Percentiles rank a stretch among this genome's conserved stretches.
Conservation (phyloP, 2,329 filamentous ascomycete genomes). For the Colletotrichum filicis region DNA sequence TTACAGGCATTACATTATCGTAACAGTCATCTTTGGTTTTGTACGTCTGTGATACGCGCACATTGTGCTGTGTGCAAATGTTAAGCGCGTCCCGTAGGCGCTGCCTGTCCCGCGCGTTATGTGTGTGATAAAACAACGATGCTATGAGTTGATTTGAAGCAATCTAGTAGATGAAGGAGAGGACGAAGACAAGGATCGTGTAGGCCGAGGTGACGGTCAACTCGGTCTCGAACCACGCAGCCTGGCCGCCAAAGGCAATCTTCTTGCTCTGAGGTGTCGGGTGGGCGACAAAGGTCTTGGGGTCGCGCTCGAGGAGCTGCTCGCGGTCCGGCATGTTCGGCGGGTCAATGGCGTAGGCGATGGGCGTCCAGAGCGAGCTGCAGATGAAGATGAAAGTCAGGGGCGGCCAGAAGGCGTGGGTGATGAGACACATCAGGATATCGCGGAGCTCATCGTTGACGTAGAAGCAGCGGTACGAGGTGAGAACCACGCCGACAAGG, state of each 20-base stretch:
- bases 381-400: constrained; percentile 66
- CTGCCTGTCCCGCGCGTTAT: constrained; percentile 21
- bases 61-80: background rate
- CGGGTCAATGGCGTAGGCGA: constrained; percentile 70
- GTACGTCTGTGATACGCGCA: constrained; percentile 15
- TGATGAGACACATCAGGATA: constrained; percentile 63
- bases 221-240: constrained; percentile 67
- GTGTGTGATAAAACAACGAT: background rate
- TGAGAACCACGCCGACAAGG: constrained; percentile 60
- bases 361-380: constrained; percentile 67
- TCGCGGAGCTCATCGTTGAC: constrained; percentile 49
- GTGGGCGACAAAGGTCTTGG: constrained; percentile 64
- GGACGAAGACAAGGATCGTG: constrained; percentile 61
- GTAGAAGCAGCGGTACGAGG: constrained; percentile 61
- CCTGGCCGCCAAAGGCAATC: constrained; percentile 63
- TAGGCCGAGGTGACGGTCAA: constrained; percentile 61
- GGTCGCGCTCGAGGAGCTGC: constrained; percentile 64
- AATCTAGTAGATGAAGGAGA: constrained; percentile 48
- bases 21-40: constrained; percentile 32
- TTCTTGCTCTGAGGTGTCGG: constrained; percentile 63
- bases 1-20: constrained; percentile 35
- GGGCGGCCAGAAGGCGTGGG: constrained; percentile 72
- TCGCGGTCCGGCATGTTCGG: constrained; percentile 68
- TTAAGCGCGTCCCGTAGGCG: constrained; percentile 11
- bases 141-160: background rate